Percentiles rank a stretch among this genome's conserved stretches.
Evolutionary conservation across 2,329 filamentous ascomycete species (phyloP).

Genomic region (Plectosphaerella sp.): DNA sequence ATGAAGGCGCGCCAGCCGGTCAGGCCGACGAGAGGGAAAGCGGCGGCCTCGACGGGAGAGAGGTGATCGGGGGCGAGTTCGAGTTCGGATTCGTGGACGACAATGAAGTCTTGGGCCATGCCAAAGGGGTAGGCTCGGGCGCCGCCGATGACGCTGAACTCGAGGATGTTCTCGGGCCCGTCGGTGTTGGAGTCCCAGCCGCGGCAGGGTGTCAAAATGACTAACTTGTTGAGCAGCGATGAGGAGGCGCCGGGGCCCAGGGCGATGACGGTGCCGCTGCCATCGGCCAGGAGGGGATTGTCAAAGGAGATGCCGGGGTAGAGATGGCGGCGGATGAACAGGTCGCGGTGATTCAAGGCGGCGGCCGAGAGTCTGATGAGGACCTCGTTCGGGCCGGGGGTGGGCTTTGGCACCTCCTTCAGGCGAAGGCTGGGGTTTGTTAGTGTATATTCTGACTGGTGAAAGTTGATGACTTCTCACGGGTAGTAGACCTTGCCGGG

Average conservation of each 20-base stretch:
- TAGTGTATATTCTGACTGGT: background rate
- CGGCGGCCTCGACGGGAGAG: conserved; percentile 69
- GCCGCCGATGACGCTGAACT: conserved; percentile 64
- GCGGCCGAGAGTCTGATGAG: conserved; percentile 73
- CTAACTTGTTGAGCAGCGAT: conserved; percentile 54
- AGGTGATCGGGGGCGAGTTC: conserved; percentile 74
- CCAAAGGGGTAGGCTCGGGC: conserved; percentile 63
- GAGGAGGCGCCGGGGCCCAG: conserved; percentile 46
- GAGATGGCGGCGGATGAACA: conserved; percentile 88
- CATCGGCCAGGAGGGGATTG: conserved; percentile 77
- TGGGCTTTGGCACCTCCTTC: conserved; percentile 57
- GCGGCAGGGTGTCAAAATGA: conserved; percentile 72
- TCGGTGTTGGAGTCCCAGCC: conserved; percentile 71
- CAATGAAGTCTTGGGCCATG: conserved; percentile 69
- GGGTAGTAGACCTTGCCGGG: conserved; percentile 87
- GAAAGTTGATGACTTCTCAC: conserved; percentile 31
- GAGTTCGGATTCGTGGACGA: conserved; percentile 66
- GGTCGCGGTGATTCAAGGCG: conserved; percentile 90
- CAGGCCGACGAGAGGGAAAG: conserved; percentile 77
- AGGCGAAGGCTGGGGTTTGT: conserved; percentile 46
- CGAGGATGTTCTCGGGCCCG: conserved; percentile 64
- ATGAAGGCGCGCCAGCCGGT: conserved; percentile 86
- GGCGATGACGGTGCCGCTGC: conserved; percentile 67
- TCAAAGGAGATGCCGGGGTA: conserved; percentile 83
- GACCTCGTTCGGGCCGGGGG: conserved; percentile 62